phyloP scores from a whole-genome alignment of 2,329 filamentous ascomycete genomes.

The Neurospora crassa region DNA sequence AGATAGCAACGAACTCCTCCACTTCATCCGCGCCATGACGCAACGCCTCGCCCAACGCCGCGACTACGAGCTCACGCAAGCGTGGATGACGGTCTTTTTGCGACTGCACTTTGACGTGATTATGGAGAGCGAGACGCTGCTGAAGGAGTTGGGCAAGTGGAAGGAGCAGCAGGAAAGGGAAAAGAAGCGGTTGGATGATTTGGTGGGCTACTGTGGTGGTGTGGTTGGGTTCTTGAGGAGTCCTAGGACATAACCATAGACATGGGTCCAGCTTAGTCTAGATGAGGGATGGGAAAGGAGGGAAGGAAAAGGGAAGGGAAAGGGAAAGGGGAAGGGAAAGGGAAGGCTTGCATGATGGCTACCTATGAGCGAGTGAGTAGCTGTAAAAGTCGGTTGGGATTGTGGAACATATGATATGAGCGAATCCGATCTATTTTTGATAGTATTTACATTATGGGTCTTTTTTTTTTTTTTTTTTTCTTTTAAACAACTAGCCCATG shows the following conservation, averaged over 20 bases:
- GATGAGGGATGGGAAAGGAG: too few species aligned
- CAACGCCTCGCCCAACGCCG: slow-evolving; percentile 54
- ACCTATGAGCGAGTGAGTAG: neutral
- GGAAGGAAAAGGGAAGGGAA: neutral
- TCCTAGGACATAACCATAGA: slow-evolving; percentile 39
- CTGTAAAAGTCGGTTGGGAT: neutral
- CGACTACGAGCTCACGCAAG: slow-evolving; percentile 90
- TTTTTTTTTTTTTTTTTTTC: neutral
- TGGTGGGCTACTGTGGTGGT: slow-evolving; percentile 82
- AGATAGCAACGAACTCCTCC: slow-evolving; percentile 57
- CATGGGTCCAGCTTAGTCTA: too few species aligned
- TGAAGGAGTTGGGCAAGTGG: slow-evolving; percentile 58
- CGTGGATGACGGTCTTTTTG: slow-evolving; percentile 95
- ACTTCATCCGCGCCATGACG: slow-evolving; percentile 77
- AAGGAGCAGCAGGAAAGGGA: slow-evolving; percentile 63
- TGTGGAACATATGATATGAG: neutral
- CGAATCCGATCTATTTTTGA: neutral
- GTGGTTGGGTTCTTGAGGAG: slow-evolving; percentile 73
- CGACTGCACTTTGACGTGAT: slow-evolving; percentile 60
- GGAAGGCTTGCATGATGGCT: neutral
- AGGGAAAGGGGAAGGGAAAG: neutral
- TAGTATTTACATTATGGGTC: neutral
- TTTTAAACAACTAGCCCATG: too few species aligned
- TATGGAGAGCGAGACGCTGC: slow-evolving; percentile 41
- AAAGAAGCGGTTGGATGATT: slow-evolving; percentile 56